Conservation (phyloP, 345 rosid species). For the Stellera chamaejasme region DNA sequence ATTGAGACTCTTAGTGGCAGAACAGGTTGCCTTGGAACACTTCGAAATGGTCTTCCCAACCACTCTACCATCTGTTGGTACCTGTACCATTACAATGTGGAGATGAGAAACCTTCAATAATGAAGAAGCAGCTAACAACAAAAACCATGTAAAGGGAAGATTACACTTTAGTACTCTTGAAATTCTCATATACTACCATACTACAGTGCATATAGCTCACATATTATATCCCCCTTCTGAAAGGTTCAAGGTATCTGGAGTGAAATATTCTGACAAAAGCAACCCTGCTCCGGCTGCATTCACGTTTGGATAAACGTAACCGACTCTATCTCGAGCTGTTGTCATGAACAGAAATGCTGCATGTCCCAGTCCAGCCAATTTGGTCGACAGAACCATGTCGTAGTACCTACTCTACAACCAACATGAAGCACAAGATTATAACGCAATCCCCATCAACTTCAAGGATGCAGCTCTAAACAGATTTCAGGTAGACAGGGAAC, state of each 20-base stretch:
- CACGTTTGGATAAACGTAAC: constrained; percentile 86
- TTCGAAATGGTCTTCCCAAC: constrained; percentile 74
- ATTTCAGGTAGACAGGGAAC: background rate
- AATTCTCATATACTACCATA: background rate
- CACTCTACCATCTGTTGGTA: constrained; percentile 78
- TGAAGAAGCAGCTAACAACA: no score
- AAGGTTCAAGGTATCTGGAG: constrained; percentile 55
- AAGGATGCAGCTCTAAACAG: constrained; percentile 1
- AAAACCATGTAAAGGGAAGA: no score
- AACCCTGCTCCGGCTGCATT: constrained; percentile 95
- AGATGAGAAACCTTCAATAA: background rate
- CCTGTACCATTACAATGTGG: constrained; percentile 33
- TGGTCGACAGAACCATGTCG: constrained; percentile 88
- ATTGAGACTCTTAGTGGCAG: constrained; percentile 65
- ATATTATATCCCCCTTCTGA: constrained; percentile 69
- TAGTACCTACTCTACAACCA: constrained; percentile 75
- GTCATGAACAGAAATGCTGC: constrained; percentile 86
- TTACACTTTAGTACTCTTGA: no score
- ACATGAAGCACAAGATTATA: constrained; percentile 1
- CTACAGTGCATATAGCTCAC: constrained; percentile 27
- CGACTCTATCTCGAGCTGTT: constrained; percentile 73
- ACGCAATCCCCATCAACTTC: constrained; percentile 7
- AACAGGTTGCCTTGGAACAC: constrained; percentile 64
- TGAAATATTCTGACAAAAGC: constrained; percentile 67
- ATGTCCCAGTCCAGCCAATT: constrained; percentile 85